Evolutionary conservation across 163 green algal species (phyloP).

Genomic region (Chloromonas sp.): DNA sequence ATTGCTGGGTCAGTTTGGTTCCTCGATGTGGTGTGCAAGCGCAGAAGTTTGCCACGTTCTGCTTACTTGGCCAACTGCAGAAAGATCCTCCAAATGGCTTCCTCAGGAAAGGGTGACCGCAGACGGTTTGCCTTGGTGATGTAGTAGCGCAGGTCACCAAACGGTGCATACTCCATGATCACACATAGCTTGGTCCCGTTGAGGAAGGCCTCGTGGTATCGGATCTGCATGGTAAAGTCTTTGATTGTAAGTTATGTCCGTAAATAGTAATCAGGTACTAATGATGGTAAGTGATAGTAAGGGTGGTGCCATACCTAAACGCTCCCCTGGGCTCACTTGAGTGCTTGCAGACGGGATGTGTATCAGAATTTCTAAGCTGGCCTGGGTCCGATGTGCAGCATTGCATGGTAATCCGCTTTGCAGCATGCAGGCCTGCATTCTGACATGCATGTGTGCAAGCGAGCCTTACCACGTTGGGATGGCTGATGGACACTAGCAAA

Average conservation of each 20-base stretch:
- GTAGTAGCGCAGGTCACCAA: slow-evolving; percentile 58
- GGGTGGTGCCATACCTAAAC: too few species aligned
- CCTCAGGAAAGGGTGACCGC: slow-evolving; percentile 57
- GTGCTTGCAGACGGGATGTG: too few species aligned
- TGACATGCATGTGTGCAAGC: not conserved
- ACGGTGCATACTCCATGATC: slow-evolving; percentile 80
- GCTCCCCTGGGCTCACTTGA: too few species aligned
- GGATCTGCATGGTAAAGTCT: slow-evolving; percentile 17
- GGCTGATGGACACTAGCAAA: slow-evolving; percentile 71
- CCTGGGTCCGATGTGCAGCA: too few species aligned
- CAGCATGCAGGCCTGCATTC: not conserved
- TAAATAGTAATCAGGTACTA: too few species aligned
- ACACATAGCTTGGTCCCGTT: slow-evolving; percentile 74
- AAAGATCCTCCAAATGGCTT: slow-evolving; percentile 71
- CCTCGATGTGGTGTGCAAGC: not conserved
- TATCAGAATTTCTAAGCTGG: too few species aligned
- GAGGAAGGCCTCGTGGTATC: slow-evolving; percentile 77
- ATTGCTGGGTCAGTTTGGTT: too few species aligned
- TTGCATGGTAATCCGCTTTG: too few species aligned
- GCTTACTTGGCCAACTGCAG: slow-evolving; percentile 61
- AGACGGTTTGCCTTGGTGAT: slow-evolving; percentile 4
- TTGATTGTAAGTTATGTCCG: too few species aligned
- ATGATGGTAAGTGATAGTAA: too few species aligned
- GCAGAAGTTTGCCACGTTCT: not conserved
- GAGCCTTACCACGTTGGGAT: slow-evolving; percentile 63